These are phyloP conservation scores for Fraxinus ornus DNA, from an alignment of 305 asterid species.

Conservation along the genomic window DNA sequence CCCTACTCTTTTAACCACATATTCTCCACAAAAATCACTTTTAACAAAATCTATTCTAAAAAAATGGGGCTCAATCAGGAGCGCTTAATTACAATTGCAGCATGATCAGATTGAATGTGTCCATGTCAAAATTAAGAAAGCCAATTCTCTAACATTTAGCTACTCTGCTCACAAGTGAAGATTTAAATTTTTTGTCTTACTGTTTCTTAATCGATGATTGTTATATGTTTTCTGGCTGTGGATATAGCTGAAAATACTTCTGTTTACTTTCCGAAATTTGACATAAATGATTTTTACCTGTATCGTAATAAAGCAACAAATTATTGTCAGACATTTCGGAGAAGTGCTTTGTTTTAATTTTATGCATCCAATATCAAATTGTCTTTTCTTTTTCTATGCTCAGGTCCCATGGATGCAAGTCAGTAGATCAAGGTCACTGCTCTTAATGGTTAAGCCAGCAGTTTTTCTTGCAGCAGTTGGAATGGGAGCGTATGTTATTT, in stretches of 20 bases:
- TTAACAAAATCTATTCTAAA: not conserved
- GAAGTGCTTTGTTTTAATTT: not conserved
- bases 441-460: conserved; percentile 78
- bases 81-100: not conserved
- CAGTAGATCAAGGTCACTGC: conserved; percentile 82
- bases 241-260: not conserved
- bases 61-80: not conserved
- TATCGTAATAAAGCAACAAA: not conserved
- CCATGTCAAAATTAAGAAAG: not conserved
- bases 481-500: conserved; percentile 69
- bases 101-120: not conserved
- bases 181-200: not conserved
- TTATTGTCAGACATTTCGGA: not conserved
- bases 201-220: not conserved
- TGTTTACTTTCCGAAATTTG: conserved; percentile 8
- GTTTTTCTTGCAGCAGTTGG: conserved; percentile 71
- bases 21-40: not conserved
- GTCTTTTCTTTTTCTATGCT: conserved; percentile 17
- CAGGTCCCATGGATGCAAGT: conserved; percentile 99
- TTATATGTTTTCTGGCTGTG: not conserved
- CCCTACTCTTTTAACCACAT: not conserved
- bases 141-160: not conserved
- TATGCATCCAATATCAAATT: not conserved
- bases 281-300: not conserved
- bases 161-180: not conserved